Evolutionary conservation across 805 yeast species (phyloP), one percentile per base, ranked within the genome.

Genomic region (Wickerhamiella shivajii): DNA sequence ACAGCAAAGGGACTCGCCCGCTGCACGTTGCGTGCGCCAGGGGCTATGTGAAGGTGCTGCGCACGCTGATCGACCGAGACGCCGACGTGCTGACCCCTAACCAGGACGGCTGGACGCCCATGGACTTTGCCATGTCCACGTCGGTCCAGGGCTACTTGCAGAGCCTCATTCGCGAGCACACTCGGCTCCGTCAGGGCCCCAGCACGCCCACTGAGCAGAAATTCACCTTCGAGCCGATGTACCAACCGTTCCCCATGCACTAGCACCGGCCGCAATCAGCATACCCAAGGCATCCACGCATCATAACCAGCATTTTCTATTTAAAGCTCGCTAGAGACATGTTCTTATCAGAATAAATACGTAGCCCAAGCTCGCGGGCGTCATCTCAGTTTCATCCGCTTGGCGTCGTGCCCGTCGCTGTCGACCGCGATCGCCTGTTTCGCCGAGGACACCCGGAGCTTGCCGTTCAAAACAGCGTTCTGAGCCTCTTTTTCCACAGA

Each of bases 1-100:
- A 90, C 50, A 57, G 61, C 7, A 67, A 68, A 11, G 93, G 90
- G 1, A 79, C 83, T 48, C 74, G 93, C 2, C 81, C 94, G 0
- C 57, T 87, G 26, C 97, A 87, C 54, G 60, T 77, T 33, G 93
- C 95, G 0, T 66, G 80, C 43, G 75, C 77, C 36, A 69, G 64
- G 44, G 87, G 85, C 5, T 67, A 70, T 39, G 45, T 67, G 11
- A 67, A 67, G 30, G 72, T 79, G 29, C 53, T 72, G 40, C 62
- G 67, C 33, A 49, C 74, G 21, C 53, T 78, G 27, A 52, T 75
- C 0, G 59, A 57, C 12, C 59, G 68, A 19, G 61, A 64, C 14
- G 68, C 71, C 1, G 67, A 71, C 38, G 64, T 63, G 24, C 54
- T 59, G 15, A 45, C 63, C 15, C 50, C 58, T 22, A 80, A 80